A percentile compares a stretch with the other conserved stretches of the same genome.
Conservation (phyloP, 331 rosid genomes). For the Stylosanthes scabra region DNA sequence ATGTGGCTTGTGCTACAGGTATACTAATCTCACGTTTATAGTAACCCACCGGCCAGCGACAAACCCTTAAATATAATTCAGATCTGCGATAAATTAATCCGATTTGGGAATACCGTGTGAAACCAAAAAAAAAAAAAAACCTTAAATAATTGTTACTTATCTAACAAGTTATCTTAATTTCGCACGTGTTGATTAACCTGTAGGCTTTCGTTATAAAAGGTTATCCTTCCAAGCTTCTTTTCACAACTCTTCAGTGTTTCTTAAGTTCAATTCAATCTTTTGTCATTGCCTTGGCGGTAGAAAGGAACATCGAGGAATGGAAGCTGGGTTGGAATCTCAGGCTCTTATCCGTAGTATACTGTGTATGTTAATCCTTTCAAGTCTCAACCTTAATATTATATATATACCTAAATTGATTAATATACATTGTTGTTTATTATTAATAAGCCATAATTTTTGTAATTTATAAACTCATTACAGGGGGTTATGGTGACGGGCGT, state of each 20-base stretch:
- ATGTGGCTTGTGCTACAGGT: slow-evolving; percentile 86
- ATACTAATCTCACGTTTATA: too few relatives aligned
- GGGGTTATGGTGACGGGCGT: slow-evolving; percentile 74
- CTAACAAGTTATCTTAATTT: not conserved
- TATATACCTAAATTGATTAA: not conserved
- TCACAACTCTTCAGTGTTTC: slow-evolving; percentile 74
- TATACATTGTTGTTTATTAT: not conserved
- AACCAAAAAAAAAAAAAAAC: too few relatives aligned
- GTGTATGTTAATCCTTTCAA: slow-evolving; percentile 50
- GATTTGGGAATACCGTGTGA: too few relatives aligned
- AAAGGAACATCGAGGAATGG: slow-evolving; percentile 72
- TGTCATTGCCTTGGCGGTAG: slow-evolving; percentile 62
- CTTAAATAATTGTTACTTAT: not conserved
- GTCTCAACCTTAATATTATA: not conserved
- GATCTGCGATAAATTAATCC: too few relatives aligned
- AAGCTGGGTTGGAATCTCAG: slow-evolving; percentile 71
- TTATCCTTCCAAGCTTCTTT: slow-evolving; percentile 77
- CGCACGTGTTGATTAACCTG: not conserved
- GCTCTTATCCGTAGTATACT: slow-evolving; percentile 63
- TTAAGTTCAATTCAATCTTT: slow-evolving; percentile 75
- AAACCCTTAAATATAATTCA: too few relatives aligned
- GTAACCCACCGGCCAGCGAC: too few relatives aligned
- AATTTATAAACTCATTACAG: slow-evolving; percentile 34
- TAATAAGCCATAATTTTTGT: not conserved
- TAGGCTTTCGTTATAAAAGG: slow-evolving; percentile 63